Evolutionary conservation across 495 filamentous ascomycete species (phyloP), one percentile per base, ranked within the genome.

Genomic region (Entonaema liquescens): DNA sequence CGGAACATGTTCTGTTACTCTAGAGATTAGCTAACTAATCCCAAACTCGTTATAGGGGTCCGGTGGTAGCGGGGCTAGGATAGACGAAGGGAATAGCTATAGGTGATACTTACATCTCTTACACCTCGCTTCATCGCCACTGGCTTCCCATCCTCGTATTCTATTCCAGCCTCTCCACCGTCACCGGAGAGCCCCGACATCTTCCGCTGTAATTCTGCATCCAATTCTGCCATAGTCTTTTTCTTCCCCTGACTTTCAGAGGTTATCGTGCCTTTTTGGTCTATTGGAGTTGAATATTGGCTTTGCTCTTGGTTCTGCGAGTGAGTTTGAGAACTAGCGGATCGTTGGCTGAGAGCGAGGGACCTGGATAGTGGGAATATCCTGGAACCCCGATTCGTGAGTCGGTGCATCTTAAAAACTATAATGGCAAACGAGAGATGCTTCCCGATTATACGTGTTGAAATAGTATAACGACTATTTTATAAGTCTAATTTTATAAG

Each of bases 51-150:
- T 6, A 9, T 29, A 35, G 42, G 11, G 19, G 26, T n/a, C 15
- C 17, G 12, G 29, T 6, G 26, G 12, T 26, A 12, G 21, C n/a
- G 3, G 9, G 35, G 35, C 1, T 19, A 12, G 12, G 3, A 5
- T 42, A 1, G 17, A 12, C 15, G 1, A 23, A 26, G 19, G 2
- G 12, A 25, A 28, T 8, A 42, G 1, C 23, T 12, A 33, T 17
- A 5, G 23, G 13, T 29, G 19, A 13, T 44, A 53, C 59, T 63
- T 15, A 68, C 66, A 17, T 90, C 86, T 70, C 83, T 89, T 6
- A 95, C 93, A 31, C 89, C 83, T 50, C 92, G 82, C 79, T 94
- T 95, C 91, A 95, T 92, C 1, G 89, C 82, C 8, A 86, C 87
- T 1, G 92, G 87, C 73, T 90, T 83, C 0, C 93, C 93, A 70